phyloP scores from a whole-genome alignment of 805 yeast species.

The Sungouiozyma intestinalis region DNA sequence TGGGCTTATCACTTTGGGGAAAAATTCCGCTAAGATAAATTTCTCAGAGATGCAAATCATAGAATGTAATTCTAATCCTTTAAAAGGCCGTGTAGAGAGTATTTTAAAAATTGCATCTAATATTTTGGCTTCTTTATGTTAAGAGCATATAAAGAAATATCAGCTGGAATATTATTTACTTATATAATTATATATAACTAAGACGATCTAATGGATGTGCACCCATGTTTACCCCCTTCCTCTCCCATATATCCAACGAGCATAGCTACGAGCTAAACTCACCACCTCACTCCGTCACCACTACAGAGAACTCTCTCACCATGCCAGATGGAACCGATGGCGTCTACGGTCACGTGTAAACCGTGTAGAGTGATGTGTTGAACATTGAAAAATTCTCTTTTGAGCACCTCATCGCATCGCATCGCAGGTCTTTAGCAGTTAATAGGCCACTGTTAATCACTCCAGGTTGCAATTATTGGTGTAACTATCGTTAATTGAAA shows the following conservation, averaged over 20 bases:
- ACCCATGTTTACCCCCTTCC: no score
- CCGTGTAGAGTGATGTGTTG: background rate
- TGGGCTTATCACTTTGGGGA: slow-evolving; percentile 67
- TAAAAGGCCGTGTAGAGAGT: slow-evolving; percentile 74
- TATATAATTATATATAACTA: no score
- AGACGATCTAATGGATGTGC: no score
- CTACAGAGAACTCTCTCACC: no score
- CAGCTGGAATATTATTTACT: no score
- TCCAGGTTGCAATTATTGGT: no score
- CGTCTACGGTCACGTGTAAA: background rate
- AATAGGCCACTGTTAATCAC: no score
- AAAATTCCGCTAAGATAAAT: slow-evolving; percentile 58
- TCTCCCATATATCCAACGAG: no score
- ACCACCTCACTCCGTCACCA: no score
- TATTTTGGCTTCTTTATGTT: slow-evolving; percentile 75
- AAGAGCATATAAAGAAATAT: slow-evolving; percentile 10
- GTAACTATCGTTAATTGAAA: no score
- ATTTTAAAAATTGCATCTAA: slow-evolving; percentile 68
- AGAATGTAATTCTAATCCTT: slow-evolving; percentile 59
- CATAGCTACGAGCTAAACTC: no score
- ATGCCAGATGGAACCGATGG: background rate
- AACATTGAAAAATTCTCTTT: background rate
- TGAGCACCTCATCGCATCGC: background rate
- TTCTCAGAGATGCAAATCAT: slow-evolving; percentile 54
- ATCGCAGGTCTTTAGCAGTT: no score